These are phyloP conservation scores for Alternaria longipes DNA, from an alignment of 2,329 filamentous ascomycete genomes.

Conservation along the genomic window DNA sequence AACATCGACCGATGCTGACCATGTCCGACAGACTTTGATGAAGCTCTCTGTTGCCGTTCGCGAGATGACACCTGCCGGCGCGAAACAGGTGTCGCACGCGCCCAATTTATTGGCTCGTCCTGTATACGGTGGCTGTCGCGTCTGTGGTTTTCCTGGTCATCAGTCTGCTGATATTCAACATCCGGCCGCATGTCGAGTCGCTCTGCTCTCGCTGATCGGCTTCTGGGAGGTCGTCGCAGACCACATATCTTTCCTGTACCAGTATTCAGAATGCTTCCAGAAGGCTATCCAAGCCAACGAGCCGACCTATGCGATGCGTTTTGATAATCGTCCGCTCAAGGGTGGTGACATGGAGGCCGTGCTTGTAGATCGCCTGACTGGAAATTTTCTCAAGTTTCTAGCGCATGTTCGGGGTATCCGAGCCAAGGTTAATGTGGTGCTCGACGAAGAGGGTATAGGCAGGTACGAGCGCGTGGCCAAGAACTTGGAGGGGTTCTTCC, in stretches of 20 bases:
- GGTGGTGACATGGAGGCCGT: constrained; percentile 23
- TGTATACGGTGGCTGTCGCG: constrained; percentile 16
- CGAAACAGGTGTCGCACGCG: constrained; percentile 18
- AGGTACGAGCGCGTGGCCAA: constrained; percentile 15
- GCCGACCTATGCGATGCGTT: constrained; percentile 32
- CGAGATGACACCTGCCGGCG: constrained; percentile 29
- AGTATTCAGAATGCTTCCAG: constrained; percentile 23
- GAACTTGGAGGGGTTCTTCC: constrained; percentile 25
- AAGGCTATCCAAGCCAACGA: constrained; percentile 18
- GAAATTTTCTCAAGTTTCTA: constrained; percentile 33
- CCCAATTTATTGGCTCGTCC: constrained; percentile 34
- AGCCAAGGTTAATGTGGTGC: constrained; percentile 22
- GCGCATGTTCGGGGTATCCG: constrained; percentile 21
- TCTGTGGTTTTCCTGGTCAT: constrained; percentile 35
- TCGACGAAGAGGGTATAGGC: constrained; percentile 13
- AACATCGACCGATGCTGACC: background rate
- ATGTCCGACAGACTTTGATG: constrained; percentile 15
- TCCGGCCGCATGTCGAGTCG: constrained; percentile 20
- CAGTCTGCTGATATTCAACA: constrained; percentile 19
- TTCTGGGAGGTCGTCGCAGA: constrained; percentile 30
- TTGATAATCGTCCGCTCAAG: constrained; percentile 14
- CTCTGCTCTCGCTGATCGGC: constrained; percentile 23
- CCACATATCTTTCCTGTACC: constrained; percentile 23
- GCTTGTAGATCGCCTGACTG: constrained; percentile 26
- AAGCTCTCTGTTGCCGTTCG: constrained; percentile 24